Base-by-base conservation (phyloP, 2,329 filamentous ascomycete species). In the Fusarium nygamai region DNA sequence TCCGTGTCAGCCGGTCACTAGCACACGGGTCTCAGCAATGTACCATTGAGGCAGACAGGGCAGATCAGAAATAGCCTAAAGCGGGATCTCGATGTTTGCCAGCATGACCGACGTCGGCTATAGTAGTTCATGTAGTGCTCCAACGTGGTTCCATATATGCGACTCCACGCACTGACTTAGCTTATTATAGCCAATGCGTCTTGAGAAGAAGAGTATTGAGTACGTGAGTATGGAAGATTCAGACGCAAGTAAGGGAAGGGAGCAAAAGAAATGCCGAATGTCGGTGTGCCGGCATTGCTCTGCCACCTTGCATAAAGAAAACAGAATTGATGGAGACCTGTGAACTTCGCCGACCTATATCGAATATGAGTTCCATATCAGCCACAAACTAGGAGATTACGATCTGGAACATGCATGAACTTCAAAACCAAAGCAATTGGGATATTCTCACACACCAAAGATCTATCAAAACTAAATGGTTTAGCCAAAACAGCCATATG, bases 221-320 rank as follows among this genome's bases (percentile, higher is more conserved):
- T 20, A 38, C 17, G 41, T 24, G n/a, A 22, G 22, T 33, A 43
- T 38, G 27, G 33, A 43, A 54, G 41, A 17, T 43, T 34, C 46
- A 44, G 36, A 50, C 39, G 22, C 8, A 41, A 44, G 64, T 41
- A 61, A 66, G 56, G 65, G 56, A 58, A 33, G 36, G 16, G 11
- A 48, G 36, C 19, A 70, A 43, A 70, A 47, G 59, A 53, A 70
- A 65, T 29, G n/a, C 46, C 17, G 22, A 65, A 70, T 64, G 66
- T 53, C 66, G 59, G 67, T 69, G 62, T 48, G 46, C 31, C 10
- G 31, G 27, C 34, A 24, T 58, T 24, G 53, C 34, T 58, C 38
- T 58, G 33, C 22, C 31, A 9, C 19, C 36, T 48, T 65, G 34
- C 63, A 46, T 46, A 38, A 43, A 22, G 24, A 56, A 56, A 12